phyloP scores from a whole-genome alignment of 345 rosid genomes.

The Populus ilicifolia region DNA sequence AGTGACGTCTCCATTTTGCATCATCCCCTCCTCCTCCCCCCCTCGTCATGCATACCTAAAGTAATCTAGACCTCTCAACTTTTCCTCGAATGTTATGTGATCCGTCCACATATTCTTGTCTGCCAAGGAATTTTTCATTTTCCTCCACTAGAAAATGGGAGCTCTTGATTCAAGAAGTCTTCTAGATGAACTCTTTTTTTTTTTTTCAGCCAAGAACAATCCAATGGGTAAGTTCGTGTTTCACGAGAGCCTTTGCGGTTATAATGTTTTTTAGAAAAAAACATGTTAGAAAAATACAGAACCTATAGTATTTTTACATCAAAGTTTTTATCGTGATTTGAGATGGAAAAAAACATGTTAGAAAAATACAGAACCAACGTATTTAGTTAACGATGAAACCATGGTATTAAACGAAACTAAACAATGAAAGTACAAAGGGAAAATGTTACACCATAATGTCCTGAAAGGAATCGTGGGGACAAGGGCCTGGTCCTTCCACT shows the following conservation, averaged over 20 bases:
- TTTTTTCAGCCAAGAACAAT: not conserved
- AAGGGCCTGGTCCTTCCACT: not conserved
- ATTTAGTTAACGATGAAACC: too few relatives aligned
- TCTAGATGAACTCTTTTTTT: not conserved
- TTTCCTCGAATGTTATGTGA: not conserved
- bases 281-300: too few relatives aligned
- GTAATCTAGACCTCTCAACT: not conserved
- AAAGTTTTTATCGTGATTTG: too few relatives aligned
- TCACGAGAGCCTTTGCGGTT: too few relatives aligned
- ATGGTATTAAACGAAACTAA: too few relatives aligned
- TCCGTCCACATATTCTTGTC: not conserved
- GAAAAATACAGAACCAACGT: too few relatives aligned
- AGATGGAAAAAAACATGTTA: too few relatives aligned
- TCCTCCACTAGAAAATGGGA: not conserved
- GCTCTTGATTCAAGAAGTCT: not conserved
- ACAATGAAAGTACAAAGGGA: not conserved
- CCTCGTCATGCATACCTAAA: not conserved
- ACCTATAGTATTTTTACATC: too few relatives aligned
- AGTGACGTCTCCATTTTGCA: not conserved
- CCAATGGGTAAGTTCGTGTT: not conserved
- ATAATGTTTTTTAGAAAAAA: too few relatives aligned
- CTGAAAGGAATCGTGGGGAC: not conserved
- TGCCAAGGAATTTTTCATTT: not conserved
- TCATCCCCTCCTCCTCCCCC: not conserved
- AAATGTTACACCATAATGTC: not conserved